phyloP scores from a whole-genome alignment of 257 asterid species.

The Solanum chaucha region DNA sequence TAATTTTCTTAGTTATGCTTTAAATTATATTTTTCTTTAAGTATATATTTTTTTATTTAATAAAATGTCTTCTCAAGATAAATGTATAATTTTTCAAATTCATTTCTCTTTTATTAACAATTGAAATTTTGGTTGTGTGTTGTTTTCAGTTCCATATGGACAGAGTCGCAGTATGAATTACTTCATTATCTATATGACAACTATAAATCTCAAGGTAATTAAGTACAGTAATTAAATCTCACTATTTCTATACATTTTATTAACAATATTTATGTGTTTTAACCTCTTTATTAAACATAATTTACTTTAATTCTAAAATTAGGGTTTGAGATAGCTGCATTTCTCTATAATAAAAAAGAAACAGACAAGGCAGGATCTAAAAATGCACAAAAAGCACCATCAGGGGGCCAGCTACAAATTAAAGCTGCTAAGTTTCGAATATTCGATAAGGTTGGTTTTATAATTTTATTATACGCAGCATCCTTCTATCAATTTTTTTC shows the following conservation, averaged over 20 bases:
- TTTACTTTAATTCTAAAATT: not conserved
- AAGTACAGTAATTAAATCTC: not conserved
- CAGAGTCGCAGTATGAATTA: not conserved
- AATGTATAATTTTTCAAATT: not conserved
- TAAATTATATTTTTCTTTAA: not conserved
- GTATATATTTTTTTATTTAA: not conserved
- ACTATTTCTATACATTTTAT: not conserved
- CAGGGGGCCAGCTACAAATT: not conserved
- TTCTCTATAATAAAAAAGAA: not conserved
- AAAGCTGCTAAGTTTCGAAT: not conserved
- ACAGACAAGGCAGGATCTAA: not conserved
- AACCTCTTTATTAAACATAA: not conserved
- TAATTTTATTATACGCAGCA: no score
- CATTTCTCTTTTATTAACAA: not conserved
- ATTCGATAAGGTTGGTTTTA: not conserved
- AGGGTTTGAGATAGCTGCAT: not conserved
- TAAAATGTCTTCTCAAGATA: not conserved
- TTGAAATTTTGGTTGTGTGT: not conserved
- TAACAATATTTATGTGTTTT: not conserved
- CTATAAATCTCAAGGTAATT: not conserved
- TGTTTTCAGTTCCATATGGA: not conserved
- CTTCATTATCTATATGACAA: not conserved
- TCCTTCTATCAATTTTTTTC: no score
- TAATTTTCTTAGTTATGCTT: not conserved
- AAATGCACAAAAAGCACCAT: not conserved